Conservation (phyloP, 257 asterid genomes). For the Rubia yunnanensis region DNA sequence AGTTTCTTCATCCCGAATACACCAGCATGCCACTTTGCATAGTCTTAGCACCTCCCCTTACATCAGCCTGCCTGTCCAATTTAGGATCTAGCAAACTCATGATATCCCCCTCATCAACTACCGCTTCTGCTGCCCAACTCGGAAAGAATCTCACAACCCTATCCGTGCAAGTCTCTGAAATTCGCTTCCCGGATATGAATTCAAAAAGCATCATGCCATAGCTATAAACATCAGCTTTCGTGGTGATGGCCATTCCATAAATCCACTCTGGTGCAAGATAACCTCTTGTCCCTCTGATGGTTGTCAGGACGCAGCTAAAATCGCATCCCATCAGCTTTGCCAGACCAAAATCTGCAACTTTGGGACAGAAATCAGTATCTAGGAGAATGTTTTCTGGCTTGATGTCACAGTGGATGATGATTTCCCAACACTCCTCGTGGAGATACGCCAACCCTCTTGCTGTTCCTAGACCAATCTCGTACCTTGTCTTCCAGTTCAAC, state of each 20-base stretch:
- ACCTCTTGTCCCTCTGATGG: conserved; percentile 45
- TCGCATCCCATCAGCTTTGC: conserved; percentile 53
- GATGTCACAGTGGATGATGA: conserved; percentile 46
- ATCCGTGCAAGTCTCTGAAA: conserved; percentile 24
- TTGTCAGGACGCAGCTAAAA: conserved; percentile 35
- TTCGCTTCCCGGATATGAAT: conserved; percentile 37
- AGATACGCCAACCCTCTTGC: conserved; percentile 53
- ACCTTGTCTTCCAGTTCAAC: conserved; percentile 37
- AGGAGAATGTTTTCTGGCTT: conserved; percentile 45
- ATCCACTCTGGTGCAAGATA: conserved; percentile 51
- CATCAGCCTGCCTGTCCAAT: conserved; percentile 24
- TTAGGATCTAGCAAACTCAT: conserved; percentile 26
- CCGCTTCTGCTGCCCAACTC: conserved; percentile 22
- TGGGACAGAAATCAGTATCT: conserved; percentile 36
- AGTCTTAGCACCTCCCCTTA: conserved; percentile 28
- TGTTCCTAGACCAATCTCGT: conserved; percentile 40
- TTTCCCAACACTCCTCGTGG: conserved; percentile 47
- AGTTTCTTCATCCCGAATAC: conserved; percentile 40
- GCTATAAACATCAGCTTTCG: conserved; percentile 45
- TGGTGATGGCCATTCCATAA: conserved; percentile 37
- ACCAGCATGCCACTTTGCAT: conserved; percentile 44
- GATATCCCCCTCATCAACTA: conserved; percentile 27
- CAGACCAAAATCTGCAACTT: conserved; percentile 50
- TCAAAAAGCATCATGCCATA: conserved; percentile 51
- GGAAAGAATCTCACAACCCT: conserved; percentile 36